Base-by-base conservation (phyloP, 139 green algal genomes). In the Pedinophyceae sp. region DNA sequence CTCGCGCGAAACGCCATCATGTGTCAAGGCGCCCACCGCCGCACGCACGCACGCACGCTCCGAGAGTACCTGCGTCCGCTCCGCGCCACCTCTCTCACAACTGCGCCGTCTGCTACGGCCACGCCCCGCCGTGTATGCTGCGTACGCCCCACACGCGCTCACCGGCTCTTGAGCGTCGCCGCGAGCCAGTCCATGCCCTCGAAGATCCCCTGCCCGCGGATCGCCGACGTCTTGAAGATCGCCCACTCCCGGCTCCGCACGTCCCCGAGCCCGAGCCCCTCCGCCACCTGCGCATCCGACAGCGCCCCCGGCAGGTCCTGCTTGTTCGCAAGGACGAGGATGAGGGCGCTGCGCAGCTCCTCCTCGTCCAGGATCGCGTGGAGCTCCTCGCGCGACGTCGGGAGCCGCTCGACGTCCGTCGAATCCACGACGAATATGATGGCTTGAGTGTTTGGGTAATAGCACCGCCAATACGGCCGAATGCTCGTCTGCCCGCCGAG, bases 241-340 rank as follows among this genome's bases (percentile, higher is more conserved):
- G 85, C 71, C 90, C 90, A 99, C 51, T 87, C 73, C 25, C 90
- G 64, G 59, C 63, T 93, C 65, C 90, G 90, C 68, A 99, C 95
- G 59, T 78, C 67, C 46, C 84, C 69, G 30, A 99, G 65, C 2
- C 84, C 87, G 50, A 99, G 59, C 2, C 71, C 82, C 66, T 97
- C 90, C 25, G 91, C 80, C 29, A 99, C 82, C 58, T 87, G 63
- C 4, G 87, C 80, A 25, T 95, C 90, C 27, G 53, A 77, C 57
- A 97, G 67, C 4, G 91, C 90, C 4, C 87, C 85, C 3, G 89
- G 87, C 49, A 97, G 52, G 61, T 97, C 89, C 78, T 95, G 78
- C 67, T 99, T 99, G 75, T 99, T 99, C 2, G 92, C 92, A 57
- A 93, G 98, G 24, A 99, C 86, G 29, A 99, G 70, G 38, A 99